These are phyloP conservation scores for Pulicaria dysenterica DNA, from an alignment of 129 eudicot genomes.

Conservation along the genomic window DNA sequence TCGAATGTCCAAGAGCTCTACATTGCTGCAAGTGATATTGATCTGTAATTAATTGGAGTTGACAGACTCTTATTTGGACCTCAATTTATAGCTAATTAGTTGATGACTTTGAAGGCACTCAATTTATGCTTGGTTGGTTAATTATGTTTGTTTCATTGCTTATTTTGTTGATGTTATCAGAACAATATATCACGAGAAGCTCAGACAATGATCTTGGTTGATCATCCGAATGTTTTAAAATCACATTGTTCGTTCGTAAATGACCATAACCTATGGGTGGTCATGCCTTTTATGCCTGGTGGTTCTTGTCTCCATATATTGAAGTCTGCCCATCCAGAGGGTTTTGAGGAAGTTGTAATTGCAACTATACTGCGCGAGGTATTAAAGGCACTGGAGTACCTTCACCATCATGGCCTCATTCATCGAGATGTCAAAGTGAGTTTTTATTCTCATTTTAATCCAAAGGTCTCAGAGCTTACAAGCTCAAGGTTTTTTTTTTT, in stretches of 20 bases:
- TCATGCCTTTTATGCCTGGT: slow-evolving; percentile 94
- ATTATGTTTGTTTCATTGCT: slow-evolving; percentile 19
- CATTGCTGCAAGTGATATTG: background rate
- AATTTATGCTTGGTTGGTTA: slow-evolving; percentile 21
- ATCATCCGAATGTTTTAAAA: slow-evolving; percentile 84
- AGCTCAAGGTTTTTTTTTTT: slow-evolving; percentile 1
- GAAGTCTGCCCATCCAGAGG: slow-evolving; percentile 83
- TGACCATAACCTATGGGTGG: slow-evolving; percentile 90
- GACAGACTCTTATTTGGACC: slow-evolving; percentile 14
- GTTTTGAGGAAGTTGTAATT: slow-evolving; percentile 86
- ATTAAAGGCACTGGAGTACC: slow-evolving; percentile 84
- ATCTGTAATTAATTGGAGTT: background rate
- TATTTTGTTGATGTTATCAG: slow-evolving; percentile 39
- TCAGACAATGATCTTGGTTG: slow-evolving; percentile 90
- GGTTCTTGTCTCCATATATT: slow-evolving; percentile 96
- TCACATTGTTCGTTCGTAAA: slow-evolving; percentile 88
- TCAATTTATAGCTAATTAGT: slow-evolving; percentile 6
- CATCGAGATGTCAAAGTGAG: slow-evolving; percentile 98
- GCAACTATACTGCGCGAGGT: slow-evolving; percentile 93
- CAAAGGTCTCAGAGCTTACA: background rate
- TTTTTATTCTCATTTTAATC: slow-evolving; percentile 14
- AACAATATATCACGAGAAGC: slow-evolving; percentile 90
- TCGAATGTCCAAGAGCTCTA: no score
- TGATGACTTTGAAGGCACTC: background rate
- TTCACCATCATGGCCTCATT: slow-evolving; percentile 92